phyloP scores from a whole-genome alignment of 192 early-diverging fungal genomes.

The Umbelopsis ramanniana region DNA sequence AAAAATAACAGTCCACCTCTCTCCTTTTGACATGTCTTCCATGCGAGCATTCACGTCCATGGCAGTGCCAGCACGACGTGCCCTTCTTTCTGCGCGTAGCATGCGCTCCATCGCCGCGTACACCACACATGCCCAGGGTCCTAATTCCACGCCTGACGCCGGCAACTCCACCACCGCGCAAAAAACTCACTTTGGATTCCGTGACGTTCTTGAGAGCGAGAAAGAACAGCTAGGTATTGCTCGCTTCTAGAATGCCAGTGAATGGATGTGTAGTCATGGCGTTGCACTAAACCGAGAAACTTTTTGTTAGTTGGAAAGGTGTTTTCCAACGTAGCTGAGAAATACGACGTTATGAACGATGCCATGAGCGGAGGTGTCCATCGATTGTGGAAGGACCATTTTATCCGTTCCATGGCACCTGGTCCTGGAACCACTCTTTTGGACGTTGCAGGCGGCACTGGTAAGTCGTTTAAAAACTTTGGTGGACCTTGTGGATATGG shows the following conservation, averaged over 20 bases:
- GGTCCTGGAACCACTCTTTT: slow-evolving; percentile 80
- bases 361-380: slow-evolving; percentile 94
- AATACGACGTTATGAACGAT: slow-evolving; percentile 99
- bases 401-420: slow-evolving; percentile 84
- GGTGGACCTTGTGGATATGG: not conserved
- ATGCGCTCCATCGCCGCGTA: not conserved
- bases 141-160: not conserved
- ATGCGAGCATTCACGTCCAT: slow-evolving; percentile 22
- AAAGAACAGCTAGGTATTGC: slow-evolving; percentile 84
- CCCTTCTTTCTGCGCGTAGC: not conserved
- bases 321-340: slow-evolving; percentile 93
- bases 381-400: slow-evolving; percentile 96
- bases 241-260: not conserved
- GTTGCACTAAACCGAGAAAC: not conserved
- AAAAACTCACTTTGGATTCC: slow-evolving; percentile 94
- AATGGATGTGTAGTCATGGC: not conserved
- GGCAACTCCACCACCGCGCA: slow-evolving; percentile 5
- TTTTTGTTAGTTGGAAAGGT: slow-evolving; percentile 75
- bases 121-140: not conserved
- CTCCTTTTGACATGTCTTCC: not conserved
- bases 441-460: slow-evolving; percentile 98
- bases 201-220: slow-evolving; percentile 78
- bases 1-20: slow-evolving; percentile 15
- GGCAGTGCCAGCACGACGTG: not conserved
- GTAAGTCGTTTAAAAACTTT: slow-evolving; percentile 47